Percentiles rank a stretch among this genome's conserved stretches.
These are phyloP conservation scores for Sporothrix curviconia DNA, from an alignment of 2,329 filamentous ascomycete genomes.

Conservation along the genomic window DNA sequence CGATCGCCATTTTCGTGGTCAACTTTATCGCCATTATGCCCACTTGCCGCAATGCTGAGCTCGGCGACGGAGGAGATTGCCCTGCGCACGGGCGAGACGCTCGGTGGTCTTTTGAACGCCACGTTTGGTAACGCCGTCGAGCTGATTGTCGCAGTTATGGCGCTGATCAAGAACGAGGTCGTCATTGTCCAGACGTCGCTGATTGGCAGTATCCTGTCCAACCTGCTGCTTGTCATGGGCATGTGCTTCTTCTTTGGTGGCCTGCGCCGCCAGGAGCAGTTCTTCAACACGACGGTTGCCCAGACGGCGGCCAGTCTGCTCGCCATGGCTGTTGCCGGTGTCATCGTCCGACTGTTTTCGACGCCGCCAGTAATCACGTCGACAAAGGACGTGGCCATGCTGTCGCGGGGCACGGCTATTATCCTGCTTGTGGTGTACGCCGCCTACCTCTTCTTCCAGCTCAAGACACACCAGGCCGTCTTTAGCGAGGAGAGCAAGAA, in stretches of 20 bases:
- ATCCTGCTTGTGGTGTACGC: constrained; percentile 79
- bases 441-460: constrained; percentile 82
- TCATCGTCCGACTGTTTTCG: constrained; percentile 87
- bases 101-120: constrained; percentile 84
- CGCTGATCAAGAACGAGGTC: constrained; percentile 65
- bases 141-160: constrained; percentile 81
- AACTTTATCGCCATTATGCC: constrained; percentile 93
- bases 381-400: constrained; percentile 46
- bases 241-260: constrained; percentile 91
- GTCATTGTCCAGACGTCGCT: constrained; percentile 88
- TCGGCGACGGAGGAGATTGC: constrained; percentile 88
- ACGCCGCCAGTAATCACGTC: constrained; percentile 42
- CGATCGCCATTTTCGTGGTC: constrained; percentile 68
- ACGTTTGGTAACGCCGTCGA: constrained; percentile 88
- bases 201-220: constrained; percentile 86
- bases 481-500: constrained; percentile 79
- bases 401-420: constrained; percentile 68
- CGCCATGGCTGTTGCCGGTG: constrained; percentile 67
- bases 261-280: constrained; percentile 70
- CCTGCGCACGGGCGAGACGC: constrained; percentile 70
- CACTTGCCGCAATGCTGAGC: constrained; percentile 71
- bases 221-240: constrained; percentile 79
- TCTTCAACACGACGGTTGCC: constrained; percentile 87
- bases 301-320: constrained; percentile 81
- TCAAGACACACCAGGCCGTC: constrained; percentile 73